A percentile compares a stretch with the other conserved stretches of the same genome.
These are phyloP conservation scores for Stagonosporopsis rhizophila DNA, from an alignment of 2,329 filamentous ascomycete genomes.

Conservation along the genomic window DNA sequence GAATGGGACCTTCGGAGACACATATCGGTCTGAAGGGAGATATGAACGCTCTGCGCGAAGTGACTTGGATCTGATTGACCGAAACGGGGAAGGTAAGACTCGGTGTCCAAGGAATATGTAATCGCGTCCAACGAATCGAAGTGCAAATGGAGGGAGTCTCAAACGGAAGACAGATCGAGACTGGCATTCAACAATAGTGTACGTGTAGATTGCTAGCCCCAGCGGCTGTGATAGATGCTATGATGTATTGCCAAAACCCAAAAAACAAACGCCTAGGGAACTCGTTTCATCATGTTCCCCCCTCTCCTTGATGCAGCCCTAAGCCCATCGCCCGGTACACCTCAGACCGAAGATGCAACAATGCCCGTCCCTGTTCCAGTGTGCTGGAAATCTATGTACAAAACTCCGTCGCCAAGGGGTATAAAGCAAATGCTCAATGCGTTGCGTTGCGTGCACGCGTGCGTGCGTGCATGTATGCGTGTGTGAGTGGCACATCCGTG, in stretches of 20 bases:
- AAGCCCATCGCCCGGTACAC: constrained; percentile 4
- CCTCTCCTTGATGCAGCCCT: constrained; percentile 4
- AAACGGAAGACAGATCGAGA: neutral
- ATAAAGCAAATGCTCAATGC: constrained; percentile 13
- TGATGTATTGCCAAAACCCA: neutral
- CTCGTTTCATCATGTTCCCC: constrained; percentile 15
- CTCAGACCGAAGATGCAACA: constrained; percentile 11
- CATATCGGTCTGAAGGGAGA: neutral
- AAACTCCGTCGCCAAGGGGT: constrained; percentile 24
- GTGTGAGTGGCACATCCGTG: constrained; percentile 1
- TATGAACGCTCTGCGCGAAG: neutral
- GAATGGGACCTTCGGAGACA: neutral
- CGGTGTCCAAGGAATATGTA: neutral
- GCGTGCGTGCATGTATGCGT: neutral
- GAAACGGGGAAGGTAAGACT: constrained; percentile 3
- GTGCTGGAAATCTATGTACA: constrained; percentile 17
- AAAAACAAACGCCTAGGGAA: constrained; percentile 15
- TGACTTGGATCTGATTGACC: neutral
- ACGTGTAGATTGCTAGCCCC: constrained; percentile 1
- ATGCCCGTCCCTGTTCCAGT: neutral
- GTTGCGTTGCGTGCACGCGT: neutral
- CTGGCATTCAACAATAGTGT: constrained; percentile 2
- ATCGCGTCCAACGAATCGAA: neutral
- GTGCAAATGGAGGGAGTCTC: neutral
- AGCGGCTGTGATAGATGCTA: neutral